Evolutionary conservation across 2,329 filamentous ascomycete species (phyloP).

Genomic region (Colletotrichum higginsianum): DNA sequence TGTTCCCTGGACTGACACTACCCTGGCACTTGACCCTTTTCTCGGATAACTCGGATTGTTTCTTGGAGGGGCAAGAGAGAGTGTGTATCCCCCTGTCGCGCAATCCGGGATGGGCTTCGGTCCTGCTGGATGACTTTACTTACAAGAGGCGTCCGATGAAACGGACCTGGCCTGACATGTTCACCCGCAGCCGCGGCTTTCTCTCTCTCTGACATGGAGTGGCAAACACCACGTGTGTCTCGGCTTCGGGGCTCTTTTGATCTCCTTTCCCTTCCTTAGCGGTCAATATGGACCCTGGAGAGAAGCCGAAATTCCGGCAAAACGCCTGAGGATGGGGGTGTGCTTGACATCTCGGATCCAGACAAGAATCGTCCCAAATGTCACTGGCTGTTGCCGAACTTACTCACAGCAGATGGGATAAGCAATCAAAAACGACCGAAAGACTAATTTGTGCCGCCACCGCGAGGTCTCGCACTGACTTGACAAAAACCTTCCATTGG

Average conservation of each 20-base stretch:
- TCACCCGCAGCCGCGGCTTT: background rate
- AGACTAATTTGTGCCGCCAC: background rate
- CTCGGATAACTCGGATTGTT: background rate
- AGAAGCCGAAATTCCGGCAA: background rate
- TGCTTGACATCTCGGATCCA: no score
- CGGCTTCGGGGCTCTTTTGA: background rate
- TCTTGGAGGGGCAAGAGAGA: no score
- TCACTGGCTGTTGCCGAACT: no score
- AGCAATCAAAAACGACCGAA: no score
- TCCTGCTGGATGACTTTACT: no score
- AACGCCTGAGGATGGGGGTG: background rate
- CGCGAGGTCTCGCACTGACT: background rate
- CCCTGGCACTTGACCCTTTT: background rate
- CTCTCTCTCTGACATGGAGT: background rate
- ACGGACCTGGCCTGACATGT: background rate
- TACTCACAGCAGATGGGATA: no score
- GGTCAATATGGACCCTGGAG: background rate
- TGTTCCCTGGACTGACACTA: background rate
- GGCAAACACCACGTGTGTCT: background rate
- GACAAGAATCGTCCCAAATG: no score
- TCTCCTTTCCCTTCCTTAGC: background rate
- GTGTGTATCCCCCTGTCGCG: no score
- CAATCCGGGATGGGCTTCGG: no score
- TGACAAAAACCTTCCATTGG: background rate
- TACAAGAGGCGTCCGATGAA: background rate